These are phyloP conservation scores for Nymphaea colorata DNA, from an alignment of 164 flowering plant genomes.

Conservation along the genomic window DNA sequence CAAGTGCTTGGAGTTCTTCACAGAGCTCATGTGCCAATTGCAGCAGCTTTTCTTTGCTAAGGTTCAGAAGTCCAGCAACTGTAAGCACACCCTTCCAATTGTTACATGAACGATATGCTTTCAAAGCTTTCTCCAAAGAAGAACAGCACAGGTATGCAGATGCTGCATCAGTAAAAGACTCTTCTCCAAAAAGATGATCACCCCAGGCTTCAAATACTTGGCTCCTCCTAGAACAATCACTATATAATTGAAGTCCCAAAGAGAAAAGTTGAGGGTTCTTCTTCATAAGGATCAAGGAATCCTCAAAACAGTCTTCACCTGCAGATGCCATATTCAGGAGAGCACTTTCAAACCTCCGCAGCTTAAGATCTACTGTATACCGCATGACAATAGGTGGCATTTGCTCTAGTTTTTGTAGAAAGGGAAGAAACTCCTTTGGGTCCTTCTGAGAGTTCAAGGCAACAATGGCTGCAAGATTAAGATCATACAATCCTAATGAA, in stretches of 20 bases:
- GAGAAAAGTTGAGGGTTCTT: conserved; percentile 78
- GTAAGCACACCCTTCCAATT: conserved; percentile 79
- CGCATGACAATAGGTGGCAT: conserved; percentile 61
- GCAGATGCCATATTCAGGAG: conserved; percentile 66
- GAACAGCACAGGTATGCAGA: conserved; percentile 62
- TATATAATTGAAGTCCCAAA: conserved; percentile 53
- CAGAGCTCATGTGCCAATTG: conserved; percentile 76
- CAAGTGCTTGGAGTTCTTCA: conserved; percentile 90
- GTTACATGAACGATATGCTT: conserved; percentile 79
- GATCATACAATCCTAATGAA: conserved; percentile 91
- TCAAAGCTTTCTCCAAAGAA: conserved; percentile 66
- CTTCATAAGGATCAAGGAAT: conserved; percentile 68
- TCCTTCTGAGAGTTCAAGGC: conserved; percentile 89
- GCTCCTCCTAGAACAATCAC: conserved; percentile 36
- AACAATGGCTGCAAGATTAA: conserved; percentile 93
- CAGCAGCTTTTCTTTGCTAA: conserved; percentile 41
- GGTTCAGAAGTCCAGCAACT: conserved; percentile 69
- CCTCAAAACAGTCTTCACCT: conserved; percentile 62
- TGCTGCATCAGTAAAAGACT: conserved; percentile 89
- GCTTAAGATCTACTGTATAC: conserved; percentile 69
- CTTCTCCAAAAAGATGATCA: conserved; percentile 55
- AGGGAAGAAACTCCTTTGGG: conserved; percentile 96
- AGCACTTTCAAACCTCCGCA: conserved; percentile 73
- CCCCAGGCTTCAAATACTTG: conserved; percentile 94
- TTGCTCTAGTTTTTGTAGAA: conserved; percentile 61